phyloP scores from a whole-genome alignment of 148 eudicot species.

The Rhododendron kiyosumense region DNA sequence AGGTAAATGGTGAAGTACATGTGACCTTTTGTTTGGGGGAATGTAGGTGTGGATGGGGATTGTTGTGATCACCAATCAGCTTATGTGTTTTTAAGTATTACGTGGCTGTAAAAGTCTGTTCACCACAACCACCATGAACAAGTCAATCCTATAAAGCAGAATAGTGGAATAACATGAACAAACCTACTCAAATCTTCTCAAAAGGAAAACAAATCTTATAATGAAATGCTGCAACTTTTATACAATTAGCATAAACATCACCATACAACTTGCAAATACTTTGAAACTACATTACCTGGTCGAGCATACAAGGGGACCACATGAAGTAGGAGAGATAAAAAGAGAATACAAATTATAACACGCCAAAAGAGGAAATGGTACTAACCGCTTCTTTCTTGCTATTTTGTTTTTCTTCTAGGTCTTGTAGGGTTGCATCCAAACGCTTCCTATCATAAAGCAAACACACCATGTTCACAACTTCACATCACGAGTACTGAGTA shows the following conservation, averaged over 20 bases:
- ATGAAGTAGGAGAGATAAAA: background rate
- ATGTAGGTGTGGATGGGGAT: background rate
- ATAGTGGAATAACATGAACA: background rate
- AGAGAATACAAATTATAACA: background rate
- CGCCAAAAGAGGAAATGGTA: conserved; percentile 1
- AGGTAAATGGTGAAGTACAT: background rate
- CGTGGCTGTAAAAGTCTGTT: background rate
- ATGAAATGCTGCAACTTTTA: background rate
- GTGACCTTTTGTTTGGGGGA: background rate
- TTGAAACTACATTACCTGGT: background rate
- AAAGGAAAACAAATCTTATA: background rate
- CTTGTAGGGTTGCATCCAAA: conserved; percentile 79
- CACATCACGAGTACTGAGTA: background rate
- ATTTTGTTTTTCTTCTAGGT: conserved; percentile 90
- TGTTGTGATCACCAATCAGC: background rate
- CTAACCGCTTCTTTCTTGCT: conserved; percentile 90
- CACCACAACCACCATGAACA: background rate
- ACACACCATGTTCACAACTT: background rate
- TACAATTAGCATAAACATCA: background rate
- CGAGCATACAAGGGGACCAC: background rate
- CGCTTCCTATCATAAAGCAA: conserved; percentile 59
- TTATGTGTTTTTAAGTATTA: background rate
- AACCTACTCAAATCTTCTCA: background rate
- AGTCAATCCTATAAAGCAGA: background rate
- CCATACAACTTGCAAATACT: background rate